Evolutionary conservation across 495 filamentous ascomycete genomes (phyloP), one percentile per base, ranked within the genome.

Genomic region (Aspergillus haitiensis): DNA sequence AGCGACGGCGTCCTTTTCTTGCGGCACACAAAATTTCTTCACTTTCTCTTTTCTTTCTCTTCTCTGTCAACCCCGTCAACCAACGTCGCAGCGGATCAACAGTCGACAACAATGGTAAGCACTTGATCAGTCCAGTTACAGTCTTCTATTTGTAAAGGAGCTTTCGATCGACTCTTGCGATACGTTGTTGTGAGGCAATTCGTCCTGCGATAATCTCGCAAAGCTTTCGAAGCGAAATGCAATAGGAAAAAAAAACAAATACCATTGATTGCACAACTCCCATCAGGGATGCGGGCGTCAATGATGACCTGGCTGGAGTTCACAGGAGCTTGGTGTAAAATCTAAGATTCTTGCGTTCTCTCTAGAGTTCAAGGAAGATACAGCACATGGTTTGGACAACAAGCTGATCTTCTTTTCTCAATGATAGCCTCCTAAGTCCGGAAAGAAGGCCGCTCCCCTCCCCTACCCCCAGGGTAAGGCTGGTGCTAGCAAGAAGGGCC

Each of bases 351-450:
- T 80, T 77, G 72, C 74, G 76, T 79, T 81, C 88, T 92, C 89
- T 87, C 78, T 96, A 96, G 91, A 95, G 91, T 92, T 86, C 80
- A 89, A 85, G 83, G 84, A 89, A 90, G 88, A 89, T 84, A 70
- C 74, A 78, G 78, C 81, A 83, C 74, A 82, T 86, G 81, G 88
- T 27, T 27, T 89, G 88, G 82, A 87, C 81, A 80, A 85, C 85
- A 88, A 84, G 87, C 90, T 95, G 88, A 96, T 92, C 86, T 93
- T 92, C 88, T 93, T 87, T 92, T 88, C 95, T 98, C 94, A 93
- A 98, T 98, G 95, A 97, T 82, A 98, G 95, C 92, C 95, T 88
- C 89, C 90, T 68, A 97, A 93, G 84, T 78, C 88, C 79, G 91
- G 91, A 83, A 97, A 94, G 88, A 96, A 93, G 82, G 83, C 88